Evolutionary conservation across 2,329 filamentous ascomycete species (phyloP).

Genomic region (Fusarium coicis): DNA sequence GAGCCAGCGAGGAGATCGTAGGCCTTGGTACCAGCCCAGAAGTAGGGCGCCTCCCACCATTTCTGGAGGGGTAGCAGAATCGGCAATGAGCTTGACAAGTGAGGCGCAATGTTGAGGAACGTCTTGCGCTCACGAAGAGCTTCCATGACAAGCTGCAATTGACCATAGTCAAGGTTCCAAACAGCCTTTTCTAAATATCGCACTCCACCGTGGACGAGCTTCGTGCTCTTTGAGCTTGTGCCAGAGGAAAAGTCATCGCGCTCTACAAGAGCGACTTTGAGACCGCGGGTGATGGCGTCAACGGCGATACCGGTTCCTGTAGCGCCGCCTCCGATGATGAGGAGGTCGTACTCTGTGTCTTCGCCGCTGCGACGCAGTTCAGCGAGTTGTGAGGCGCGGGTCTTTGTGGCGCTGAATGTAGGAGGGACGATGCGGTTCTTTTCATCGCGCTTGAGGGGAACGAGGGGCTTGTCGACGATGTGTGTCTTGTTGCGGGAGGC

Average conservation of each 20-base stretch:
- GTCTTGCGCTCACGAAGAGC: constrained; percentile 85
- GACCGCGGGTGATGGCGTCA: constrained; percentile 80
- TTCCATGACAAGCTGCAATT: constrained; percentile 84
- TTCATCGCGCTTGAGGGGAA: constrained; percentile 50
- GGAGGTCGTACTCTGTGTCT: constrained; percentile 76
- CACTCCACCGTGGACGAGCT: constrained; percentile 86
- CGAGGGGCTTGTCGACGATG: constrained; percentile 48
- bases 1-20: constrained; percentile 85
- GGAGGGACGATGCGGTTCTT: constrained; percentile 53
- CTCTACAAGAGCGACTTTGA: constrained; percentile 84
- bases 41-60: constrained; percentile 85
- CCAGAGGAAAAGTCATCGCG: constrained; percentile 85
- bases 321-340: constrained; percentile 82
- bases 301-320: constrained; percentile 84
- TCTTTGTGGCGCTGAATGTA: constrained; percentile 49
- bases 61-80: constrained; percentile 85
- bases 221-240: constrained; percentile 88
- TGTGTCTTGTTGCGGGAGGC: constrained; percentile 45
- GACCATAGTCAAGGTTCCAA: constrained; percentile 85
- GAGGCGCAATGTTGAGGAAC: constrained; percentile 84
- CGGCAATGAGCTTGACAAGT: constrained; percentile 82
- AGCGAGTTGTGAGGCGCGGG: constrained; percentile 53
- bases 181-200: constrained; percentile 88
- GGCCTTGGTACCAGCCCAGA: constrained; percentile 77
- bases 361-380: constrained; percentile 50